Evolutionary conservation across 2,329 filamentous ascomycete genomes (phyloP), one percentile per base, ranked within the genome.

Genomic region (Hymenoscyphus fructigenus): DNA sequence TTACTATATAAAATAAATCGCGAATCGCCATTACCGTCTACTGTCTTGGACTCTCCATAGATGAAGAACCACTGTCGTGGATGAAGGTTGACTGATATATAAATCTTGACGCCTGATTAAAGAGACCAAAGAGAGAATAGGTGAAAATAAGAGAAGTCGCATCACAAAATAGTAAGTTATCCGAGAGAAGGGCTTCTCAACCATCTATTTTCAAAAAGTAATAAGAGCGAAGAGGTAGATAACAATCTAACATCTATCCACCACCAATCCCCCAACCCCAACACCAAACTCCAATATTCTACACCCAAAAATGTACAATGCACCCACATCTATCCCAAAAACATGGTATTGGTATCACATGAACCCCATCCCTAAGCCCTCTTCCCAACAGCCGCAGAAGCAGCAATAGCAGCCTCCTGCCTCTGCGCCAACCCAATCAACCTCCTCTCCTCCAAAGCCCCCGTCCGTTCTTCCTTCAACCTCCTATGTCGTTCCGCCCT

Each of bases 381-480:
- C 32, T 60, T 61, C 20, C 44, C 32, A 50, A 68, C 63, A 20
- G 50, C 41, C 5, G 61, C 59, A 23, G 66, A 59, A 5, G 56
- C 62, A 34, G 62, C 61, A 56, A 61, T 55, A 50, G 62, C 66
- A 38, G 59, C 41, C 15, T 68, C 64, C 44, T 66, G 64, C 38
- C 60, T 66, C 44, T 66, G 59, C 32, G 57, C 58, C 41, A 67
- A 23, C 17, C 62, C 53, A 15, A 64, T 61, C 0, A 44, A 53
- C 28, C 56, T 67, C 28, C 63, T 66, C 12, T 71, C 69, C 56
- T 70, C 68, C 56, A 67, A 38, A 10, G 66, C 69, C 23, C 55
- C 59, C 29, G 58, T 36, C 28, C 69, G 66, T 29, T 72, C 70
- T 41, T 72, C 73, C 26, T 70, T 72, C 32, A 75, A 61, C 47